These are phyloP conservation scores for Phytopythium sindhum DNA, from an alignment of 352 stramenopile species.

Conservation along the genomic window DNA sequence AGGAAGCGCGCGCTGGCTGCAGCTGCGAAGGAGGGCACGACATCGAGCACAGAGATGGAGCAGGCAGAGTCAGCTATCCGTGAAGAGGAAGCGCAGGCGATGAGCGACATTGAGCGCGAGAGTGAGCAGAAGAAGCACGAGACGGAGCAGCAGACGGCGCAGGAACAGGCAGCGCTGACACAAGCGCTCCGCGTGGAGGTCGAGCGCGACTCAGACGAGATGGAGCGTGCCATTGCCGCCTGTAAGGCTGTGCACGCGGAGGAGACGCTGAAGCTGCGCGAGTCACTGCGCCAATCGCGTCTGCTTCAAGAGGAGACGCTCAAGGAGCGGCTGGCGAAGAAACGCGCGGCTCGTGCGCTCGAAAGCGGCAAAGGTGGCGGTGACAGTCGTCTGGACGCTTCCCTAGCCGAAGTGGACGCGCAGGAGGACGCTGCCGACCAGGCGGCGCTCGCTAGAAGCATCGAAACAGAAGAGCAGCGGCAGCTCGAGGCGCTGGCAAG, in stretches of 20 bases:
- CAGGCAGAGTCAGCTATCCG: constrained; percentile 13
- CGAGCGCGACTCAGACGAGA: constrained; percentile 13
- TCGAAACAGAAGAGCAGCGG: constrained; percentile 10
- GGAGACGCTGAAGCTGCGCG: constrained; percentile 22
- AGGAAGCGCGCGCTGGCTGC: constrained; percentile 21
- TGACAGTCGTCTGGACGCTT: neutral
- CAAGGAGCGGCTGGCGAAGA: constrained; percentile 34
- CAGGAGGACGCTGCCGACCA: constrained; percentile 1
- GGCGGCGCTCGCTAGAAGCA: constrained; percentile 4
- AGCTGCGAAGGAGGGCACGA: neutral
- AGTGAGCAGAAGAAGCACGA: constrained; percentile 12
- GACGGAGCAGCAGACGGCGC: constrained; percentile 11
- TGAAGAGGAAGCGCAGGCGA: constrained; percentile 25
- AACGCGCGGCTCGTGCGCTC: constrained; percentile 15
- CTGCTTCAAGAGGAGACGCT: constrained; percentile 37
- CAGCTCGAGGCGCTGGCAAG: constrained; percentile 18
- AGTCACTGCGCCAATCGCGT: constrained; percentile 28
- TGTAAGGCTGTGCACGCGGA: constrained; percentile 25
- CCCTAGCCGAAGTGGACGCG: neutral
- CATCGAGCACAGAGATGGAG: constrained; percentile 8
- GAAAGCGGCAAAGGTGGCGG: neutral
- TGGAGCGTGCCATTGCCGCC: constrained; percentile 26
- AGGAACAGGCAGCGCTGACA: constrained; percentile 16
- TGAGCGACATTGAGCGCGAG: constrained; percentile 29
- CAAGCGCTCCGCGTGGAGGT: constrained; percentile 15